A percentile compares a stretch with the other conserved stretches of the same genome.
phyloP scores from a whole-genome alignment of 805 yeast genomes.

The Candida pseudofarinosa region DNA sequence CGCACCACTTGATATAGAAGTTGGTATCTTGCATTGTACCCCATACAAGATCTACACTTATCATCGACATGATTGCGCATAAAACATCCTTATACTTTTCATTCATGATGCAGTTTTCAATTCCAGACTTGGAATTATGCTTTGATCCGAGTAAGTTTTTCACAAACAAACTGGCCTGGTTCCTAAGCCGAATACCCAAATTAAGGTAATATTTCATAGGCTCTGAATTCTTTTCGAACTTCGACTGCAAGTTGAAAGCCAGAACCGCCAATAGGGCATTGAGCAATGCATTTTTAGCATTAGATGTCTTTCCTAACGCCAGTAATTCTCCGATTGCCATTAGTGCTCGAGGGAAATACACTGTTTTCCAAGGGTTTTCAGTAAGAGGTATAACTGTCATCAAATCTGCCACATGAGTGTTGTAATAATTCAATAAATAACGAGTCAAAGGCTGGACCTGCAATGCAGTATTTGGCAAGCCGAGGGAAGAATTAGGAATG shows the following conservation, averaged over 20 bases:
- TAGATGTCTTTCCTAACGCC: constrained; percentile 68
- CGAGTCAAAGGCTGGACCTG: constrained; percentile 68
- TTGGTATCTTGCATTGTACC: constrained; percentile 86
- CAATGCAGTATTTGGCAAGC: constrained; percentile 57
- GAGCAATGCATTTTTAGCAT: constrained; percentile 71
- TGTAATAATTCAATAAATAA: constrained; percentile 67
- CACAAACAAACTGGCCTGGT: constrained; percentile 69
- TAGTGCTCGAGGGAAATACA: constrained; percentile 80
- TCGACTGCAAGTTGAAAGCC: constrained; percentile 75
- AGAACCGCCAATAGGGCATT: constrained; percentile 78
- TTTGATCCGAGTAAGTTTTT: constrained; percentile 46
- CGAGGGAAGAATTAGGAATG: constrained; percentile 22
- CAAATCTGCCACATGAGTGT: constrained; percentile 70
- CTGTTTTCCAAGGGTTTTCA: constrained; percentile 83
- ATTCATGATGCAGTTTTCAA: constrained; percentile 45
- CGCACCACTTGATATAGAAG: constrained; percentile 72
- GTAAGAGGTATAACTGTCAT: constrained; percentile 70
- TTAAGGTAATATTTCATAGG: constrained; percentile 66
- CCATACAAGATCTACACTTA: constrained; percentile 83
- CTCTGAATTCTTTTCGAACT: constrained; percentile 61
- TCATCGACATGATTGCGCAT: constrained; percentile 82
- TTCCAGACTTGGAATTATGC: constrained; percentile 26
- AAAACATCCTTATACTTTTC: constrained; percentile 80
- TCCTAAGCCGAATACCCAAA: constrained; percentile 68
- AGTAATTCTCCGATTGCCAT: constrained; percentile 79